phyloP scores from a whole-genome alignment of 495 filamentous ascomycete genomes.

The Penicillium cinerascens region DNA sequence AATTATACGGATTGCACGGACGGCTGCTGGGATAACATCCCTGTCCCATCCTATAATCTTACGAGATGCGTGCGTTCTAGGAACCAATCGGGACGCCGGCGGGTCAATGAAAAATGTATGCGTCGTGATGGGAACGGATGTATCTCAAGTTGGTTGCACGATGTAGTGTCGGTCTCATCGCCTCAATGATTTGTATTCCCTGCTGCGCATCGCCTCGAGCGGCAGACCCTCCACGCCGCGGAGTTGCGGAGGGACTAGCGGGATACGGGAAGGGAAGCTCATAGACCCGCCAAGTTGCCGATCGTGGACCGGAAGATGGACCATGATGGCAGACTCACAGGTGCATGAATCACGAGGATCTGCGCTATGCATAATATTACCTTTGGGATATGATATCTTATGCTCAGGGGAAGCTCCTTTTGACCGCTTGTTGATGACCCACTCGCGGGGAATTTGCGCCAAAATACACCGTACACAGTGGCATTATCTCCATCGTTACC shows the following conservation, averaged over 20 bases:
- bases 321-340: neutral
- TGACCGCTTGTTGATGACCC: slow-evolving; percentile 4
- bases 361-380: neutral
- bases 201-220: neutral
- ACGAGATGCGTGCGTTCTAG: neutral
- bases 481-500: neutral
- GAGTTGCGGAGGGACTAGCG: neutral
- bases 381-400: neutral
- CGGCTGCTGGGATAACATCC: neutral
- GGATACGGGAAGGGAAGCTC: neutral
- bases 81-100: neutral
- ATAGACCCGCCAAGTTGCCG: neutral
- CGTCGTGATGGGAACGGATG: slow-evolving; percentile 4
- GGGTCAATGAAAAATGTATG: neutral
- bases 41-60: neutral
- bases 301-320: neutral
- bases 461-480: too few species aligned
- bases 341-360: slow-evolving; percentile 3
- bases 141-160: neutral
- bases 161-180: neutral
- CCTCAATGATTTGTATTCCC: neutral
- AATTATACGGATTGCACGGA: neutral
- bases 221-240: neutral
- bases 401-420: neutral
- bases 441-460: neutral